Conservation (phyloP, 441 rosid genomes). For the Erodium trifolium region DNA sequence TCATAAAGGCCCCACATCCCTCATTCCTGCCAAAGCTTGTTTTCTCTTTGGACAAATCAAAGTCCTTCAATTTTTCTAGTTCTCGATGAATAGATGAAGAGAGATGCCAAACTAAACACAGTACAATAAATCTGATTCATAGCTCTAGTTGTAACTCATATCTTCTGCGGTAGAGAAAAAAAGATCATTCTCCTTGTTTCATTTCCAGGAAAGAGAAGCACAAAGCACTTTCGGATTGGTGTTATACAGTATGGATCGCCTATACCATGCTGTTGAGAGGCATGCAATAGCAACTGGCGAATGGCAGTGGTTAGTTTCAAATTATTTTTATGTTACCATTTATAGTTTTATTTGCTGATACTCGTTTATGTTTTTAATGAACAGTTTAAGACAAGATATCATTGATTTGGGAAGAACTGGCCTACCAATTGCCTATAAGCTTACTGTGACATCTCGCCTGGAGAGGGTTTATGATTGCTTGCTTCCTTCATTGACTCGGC, state of each 20-base stretch:
- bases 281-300: constrained; percentile 79
- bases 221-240: constrained; percentile 69
- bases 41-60: background rate
- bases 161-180: background rate
- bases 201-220: constrained; percentile 66
- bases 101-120: background rate
- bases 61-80: no score
- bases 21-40: background rate
- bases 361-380: constrained; percentile 3
- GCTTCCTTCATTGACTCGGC: constrained; percentile 53
- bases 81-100: no score
- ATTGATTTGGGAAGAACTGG: constrained; percentile 64
- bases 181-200: constrained; percentile 13
- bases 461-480: constrained; percentile 63
- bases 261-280: constrained; percentile 56
- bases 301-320: constrained; percentile 65
- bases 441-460: constrained; percentile 57
- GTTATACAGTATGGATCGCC: constrained; percentile 61
- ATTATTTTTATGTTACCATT: background rate
- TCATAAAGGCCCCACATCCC: background rate
- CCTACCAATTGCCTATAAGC: constrained; percentile 54
- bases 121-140: background rate
- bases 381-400: constrained; percentile 80
- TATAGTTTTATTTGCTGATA: background rate
- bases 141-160: no score